Percentiles rank a stretch among this genome's conserved stretches.
These are phyloP conservation scores for Podosphaera fusca DNA, from an alignment of 2,329 filamentous ascomycete genomes.

Conservation along the genomic window DNA sequence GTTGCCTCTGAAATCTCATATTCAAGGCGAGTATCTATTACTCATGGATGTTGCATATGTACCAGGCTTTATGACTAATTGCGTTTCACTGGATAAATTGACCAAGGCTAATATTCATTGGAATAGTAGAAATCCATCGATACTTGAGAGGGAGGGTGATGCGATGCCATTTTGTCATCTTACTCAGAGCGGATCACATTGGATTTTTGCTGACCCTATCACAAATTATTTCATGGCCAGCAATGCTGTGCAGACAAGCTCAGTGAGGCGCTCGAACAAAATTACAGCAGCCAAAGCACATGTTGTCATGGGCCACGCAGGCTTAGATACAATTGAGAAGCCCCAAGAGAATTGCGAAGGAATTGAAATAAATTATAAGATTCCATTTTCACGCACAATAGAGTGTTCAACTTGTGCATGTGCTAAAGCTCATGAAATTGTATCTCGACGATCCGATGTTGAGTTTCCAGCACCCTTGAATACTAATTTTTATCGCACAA, in stretches of 20 bases:
- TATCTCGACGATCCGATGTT: neutral
- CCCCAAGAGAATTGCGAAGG: conserved; percentile 1
- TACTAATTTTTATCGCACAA: neutral
- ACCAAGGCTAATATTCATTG: neutral
- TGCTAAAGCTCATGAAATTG: neutral
- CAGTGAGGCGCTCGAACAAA: neutral
- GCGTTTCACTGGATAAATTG: neutral
- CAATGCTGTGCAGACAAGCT: neutral
- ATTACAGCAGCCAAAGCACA: neutral
- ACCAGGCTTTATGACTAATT: neutral
- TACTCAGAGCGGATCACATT: neutral
- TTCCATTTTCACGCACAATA: neutral
- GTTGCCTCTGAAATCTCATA: neutral
- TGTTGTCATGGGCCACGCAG: neutral
- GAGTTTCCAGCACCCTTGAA: neutral
- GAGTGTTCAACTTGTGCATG: conserved; percentile 1
- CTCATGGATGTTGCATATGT: neutral
- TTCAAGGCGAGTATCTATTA: neutral
- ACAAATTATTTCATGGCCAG: neutral
- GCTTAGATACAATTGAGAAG: neutral
- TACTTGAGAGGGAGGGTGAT: neutral
- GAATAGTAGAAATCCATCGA: neutral
- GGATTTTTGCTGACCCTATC: neutral
- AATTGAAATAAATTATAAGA: neutral
- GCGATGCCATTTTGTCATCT: neutral